phyloP scores from a whole-genome alignment of 768 basidiomycete genomes.

The Tulasnella sp. region DNA sequence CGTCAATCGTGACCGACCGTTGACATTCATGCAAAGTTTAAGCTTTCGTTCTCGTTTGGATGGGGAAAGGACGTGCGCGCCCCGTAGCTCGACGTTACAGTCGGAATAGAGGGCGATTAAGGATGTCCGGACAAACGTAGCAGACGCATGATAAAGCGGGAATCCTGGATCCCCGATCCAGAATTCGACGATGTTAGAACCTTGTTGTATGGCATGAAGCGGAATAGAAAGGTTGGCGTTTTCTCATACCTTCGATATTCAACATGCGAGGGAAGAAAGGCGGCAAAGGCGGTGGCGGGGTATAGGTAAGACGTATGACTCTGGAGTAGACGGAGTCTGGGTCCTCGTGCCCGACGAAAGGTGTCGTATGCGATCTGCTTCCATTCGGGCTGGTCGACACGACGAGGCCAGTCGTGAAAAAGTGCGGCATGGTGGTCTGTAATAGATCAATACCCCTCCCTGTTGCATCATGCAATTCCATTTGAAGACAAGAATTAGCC shows the following conservation, averaged over 20 bases:
- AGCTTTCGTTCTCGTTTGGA: constrained; percentile 25
- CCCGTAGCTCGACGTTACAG: constrained; percentile 41
- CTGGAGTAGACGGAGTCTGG: constrained; percentile 42
- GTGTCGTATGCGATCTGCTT: neutral
- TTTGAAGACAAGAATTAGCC: no score
- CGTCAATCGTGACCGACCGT: constrained; percentile 52
- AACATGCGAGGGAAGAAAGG: constrained; percentile 60
- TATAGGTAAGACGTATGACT: constrained; percentile 51
- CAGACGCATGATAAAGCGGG: constrained; percentile 58
- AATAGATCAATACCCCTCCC: constrained; percentile 62
- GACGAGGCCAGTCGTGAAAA: constrained; percentile 58
- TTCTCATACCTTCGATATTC: constrained; percentile 51
- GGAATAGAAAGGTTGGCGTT: neutral
- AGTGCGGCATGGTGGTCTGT: constrained; percentile 56
- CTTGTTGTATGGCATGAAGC: no score
- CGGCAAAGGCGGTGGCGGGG: constrained; percentile 46
- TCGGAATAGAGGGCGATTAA: constrained; percentile 66
- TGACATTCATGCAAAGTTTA: constrained; percentile 42
- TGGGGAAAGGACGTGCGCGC: constrained; percentile 31
- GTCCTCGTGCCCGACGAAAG: neutral
- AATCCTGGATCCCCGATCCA: constrained; percentile 37
- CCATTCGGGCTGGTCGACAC: constrained; percentile 18
- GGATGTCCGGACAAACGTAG: constrained; percentile 58
- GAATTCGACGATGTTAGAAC: neutral
- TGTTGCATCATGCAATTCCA: constrained; percentile 27